Evolutionary conservation across 2,329 filamentous ascomycete species (phyloP).

Genomic region (Aspergillus caelatus): DNA sequence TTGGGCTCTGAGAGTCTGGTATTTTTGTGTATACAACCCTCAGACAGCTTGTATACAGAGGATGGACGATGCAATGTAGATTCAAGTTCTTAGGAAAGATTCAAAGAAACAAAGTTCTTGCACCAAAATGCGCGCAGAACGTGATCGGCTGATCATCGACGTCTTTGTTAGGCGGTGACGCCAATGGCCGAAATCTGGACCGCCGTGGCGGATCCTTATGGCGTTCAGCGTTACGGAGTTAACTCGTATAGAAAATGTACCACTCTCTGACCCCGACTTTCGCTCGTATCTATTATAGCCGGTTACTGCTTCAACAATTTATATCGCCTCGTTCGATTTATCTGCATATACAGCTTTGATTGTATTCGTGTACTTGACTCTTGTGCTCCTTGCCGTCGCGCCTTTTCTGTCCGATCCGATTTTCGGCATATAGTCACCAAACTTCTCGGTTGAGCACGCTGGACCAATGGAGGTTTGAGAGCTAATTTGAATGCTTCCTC

Average conservation of each 20-base stretch:
- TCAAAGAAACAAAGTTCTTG: neutral
- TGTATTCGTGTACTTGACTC: neutral
- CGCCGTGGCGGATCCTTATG: conserved; percentile 7
- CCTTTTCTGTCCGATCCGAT: conserved; percentile 3
- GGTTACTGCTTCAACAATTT: neutral
- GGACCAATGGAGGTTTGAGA: conserved; percentile 15
- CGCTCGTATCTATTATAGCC: conserved; percentile 3
- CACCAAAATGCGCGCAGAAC: neutral
- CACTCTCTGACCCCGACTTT: neutral
- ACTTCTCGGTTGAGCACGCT: neutral
- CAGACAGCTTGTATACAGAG: neutral
- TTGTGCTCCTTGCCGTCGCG: neutral
- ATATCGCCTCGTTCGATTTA: neutral
- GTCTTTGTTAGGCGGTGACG: conserved; percentile 11
- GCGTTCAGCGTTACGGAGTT: neutral
- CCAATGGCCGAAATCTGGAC: conserved; percentile 13
- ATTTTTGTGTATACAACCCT: neutral
- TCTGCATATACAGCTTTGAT: neutral
- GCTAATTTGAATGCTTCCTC: neutral
- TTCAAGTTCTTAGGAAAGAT: neutral
- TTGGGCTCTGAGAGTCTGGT: neutral
- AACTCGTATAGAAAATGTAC: neutral
- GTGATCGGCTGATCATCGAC: neutral
- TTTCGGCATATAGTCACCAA: conserved; percentile 9
- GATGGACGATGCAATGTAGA: neutral